Evolutionary conservation across 176 grass and related monocot species (phyloP).

Genomic region (Stipa capillata): DNA sequence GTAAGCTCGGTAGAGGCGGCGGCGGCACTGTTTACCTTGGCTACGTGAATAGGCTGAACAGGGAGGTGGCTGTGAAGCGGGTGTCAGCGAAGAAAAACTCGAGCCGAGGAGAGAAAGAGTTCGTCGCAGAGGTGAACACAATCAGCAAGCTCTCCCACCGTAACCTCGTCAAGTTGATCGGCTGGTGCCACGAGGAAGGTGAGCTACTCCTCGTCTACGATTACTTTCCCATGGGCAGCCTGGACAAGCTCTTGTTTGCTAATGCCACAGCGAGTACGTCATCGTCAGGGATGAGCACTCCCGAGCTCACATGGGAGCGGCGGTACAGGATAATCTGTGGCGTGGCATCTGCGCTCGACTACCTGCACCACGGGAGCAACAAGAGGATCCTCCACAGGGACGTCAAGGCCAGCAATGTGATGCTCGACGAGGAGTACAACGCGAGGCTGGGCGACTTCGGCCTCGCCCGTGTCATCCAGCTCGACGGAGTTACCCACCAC

Average conservation of each 20-base stretch:
- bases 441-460: conserved; percentile 39
- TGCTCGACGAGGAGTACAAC: conserved; percentile 27
- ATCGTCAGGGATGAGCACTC: background rate
- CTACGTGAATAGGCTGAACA: background rate
- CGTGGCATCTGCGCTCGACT: too few relatives aligned
- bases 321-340: conserved; percentile 26
- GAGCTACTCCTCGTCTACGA: too few relatives aligned
- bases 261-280: too few relatives aligned
- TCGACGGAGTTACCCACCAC: conserved; percentile 34
- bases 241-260: conserved; percentile 19
- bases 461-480: conserved; percentile 29
- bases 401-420: conserved; percentile 48
- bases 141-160: conserved; percentile 52
- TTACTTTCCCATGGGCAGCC: conserved; percentile 32
- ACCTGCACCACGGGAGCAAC: conserved; percentile 42
- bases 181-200: too few relatives aligned
- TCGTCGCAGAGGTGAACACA: conserved; percentile 40
- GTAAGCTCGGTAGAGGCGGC: conserved; percentile 26
- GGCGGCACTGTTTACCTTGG: conserved; percentile 38
- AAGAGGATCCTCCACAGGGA: conserved; percentile 28
- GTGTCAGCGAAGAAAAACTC: background rate
- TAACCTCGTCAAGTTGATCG: too few relatives aligned
- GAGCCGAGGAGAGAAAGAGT: conserved; percentile 18
- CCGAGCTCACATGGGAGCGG: conserved; percentile 26
- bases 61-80: conserved; percentile 38